Percentiles rank a stretch among this genome's conserved stretches.
Evolutionary conservation across 352 stramenopile genomes (phyloP).

Genomic region (Phytophthora nicotianae): DNA sequence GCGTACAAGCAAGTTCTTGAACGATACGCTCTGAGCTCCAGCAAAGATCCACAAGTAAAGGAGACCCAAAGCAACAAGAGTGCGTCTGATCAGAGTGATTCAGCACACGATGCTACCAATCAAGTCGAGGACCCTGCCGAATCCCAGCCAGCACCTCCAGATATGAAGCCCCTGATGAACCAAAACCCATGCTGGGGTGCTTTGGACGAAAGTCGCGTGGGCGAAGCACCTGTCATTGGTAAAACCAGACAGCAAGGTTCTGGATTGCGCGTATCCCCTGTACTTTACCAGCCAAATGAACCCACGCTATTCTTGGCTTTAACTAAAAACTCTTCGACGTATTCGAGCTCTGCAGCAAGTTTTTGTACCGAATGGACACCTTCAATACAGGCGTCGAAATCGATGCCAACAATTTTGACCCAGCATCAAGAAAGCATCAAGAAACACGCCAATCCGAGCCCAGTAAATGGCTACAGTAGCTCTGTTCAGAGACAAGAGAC

Average conservation of each 20-base stretch:
- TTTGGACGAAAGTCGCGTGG: no score
- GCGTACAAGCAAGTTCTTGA: constrained; percentile 51
- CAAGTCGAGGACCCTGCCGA: constrained; percentile 1
- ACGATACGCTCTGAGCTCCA: constrained; percentile 38
- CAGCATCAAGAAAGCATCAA: constrained; percentile 16
- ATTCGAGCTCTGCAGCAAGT: constrained; percentile 5
- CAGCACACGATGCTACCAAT: constrained; percentile 10
- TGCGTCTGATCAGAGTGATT: constrained; percentile 7
- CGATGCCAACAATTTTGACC: constrained; percentile 6
- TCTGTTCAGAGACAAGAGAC: constrained; percentile 14
- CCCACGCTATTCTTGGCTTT: background rate
- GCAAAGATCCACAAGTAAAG: constrained; percentile 15
- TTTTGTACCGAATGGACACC: constrained; percentile 16
- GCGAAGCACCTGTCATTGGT: no score
- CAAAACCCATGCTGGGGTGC: constrained; percentile 3
- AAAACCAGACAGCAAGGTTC: no score
- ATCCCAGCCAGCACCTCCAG: background rate
- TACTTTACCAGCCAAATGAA: background rate
- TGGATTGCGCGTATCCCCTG: constrained; percentile 18
- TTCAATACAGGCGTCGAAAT: constrained; percentile 24
- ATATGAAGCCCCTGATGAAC: background rate
- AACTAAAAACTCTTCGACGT: constrained; percentile 4
- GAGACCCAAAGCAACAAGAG: constrained; percentile 1
- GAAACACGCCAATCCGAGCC: background rate
- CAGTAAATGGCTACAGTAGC: background rate